Base-by-base conservation (phyloP, 106 monocot species). In the Acorus gramineus region DNA sequence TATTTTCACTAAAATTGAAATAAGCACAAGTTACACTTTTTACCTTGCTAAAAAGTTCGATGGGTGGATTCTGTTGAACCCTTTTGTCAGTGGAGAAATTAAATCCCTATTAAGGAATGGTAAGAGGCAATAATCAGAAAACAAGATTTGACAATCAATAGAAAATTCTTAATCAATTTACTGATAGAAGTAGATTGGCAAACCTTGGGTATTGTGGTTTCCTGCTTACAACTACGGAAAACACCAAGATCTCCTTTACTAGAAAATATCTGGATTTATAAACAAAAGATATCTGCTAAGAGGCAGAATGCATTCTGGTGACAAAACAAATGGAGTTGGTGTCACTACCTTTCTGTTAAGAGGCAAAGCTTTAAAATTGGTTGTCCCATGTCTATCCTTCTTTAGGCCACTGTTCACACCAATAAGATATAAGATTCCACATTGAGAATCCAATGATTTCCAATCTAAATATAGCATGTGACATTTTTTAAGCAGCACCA, bases 31-130 rank as follows among this genome's bases (percentile, higher is more conserved):
- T 53, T 47, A 49, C 10, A 8, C 51, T 45, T 12, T 5, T n/a
- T 53, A 80, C 84, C 80, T 85, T 77, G 67, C 72, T 80, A 69
- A 80, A 80, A 7, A 85, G 61, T 47, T 80, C 80, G 50, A 70
- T 52, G 8, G 81, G 73, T 43, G 77, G 84, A 80, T 45, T 50
- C 5, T 72, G 76, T 1, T 80, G 57, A 6, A 14, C 42, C 57
- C 55, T 77, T 70, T 56, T 80, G 4, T 55, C 47, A 14, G 70
- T 62, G 47, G 60, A 73, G n/a, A 77, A 69, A 2, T 80, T 84
- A 53, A 76, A 73, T 57, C 73, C 80, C 84, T 84, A 71, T 4
- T 14, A 69, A 6, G 58, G 54, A 66, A 66, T 50, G 44, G 11
- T 7, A 69, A 61, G 61, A 46, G 12, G 56, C 42, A 12, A 12